Evolutionary conservation across 495 filamentous ascomycete species (phyloP).

Genomic region (Penicillium robsamsonii): DNA sequence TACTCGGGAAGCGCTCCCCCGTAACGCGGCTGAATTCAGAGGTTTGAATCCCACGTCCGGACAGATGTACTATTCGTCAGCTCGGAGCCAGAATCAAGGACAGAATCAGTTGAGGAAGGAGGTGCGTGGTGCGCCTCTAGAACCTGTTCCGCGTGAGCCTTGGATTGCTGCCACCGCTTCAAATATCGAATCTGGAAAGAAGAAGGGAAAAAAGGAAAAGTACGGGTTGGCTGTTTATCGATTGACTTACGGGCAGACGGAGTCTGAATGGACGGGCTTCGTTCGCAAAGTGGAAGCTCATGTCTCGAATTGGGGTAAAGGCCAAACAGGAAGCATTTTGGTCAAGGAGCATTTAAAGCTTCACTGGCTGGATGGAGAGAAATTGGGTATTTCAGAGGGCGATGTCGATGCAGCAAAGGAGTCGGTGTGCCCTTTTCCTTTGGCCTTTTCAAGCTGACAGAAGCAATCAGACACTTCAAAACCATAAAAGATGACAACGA

Average conservation of each 20-base stretch:
- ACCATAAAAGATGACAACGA: background rate
- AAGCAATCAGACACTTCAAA: conserved; percentile 19
- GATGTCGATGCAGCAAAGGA: conserved; percentile 31
- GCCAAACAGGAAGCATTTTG: conserved; percentile 25
- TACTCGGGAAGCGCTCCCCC: background rate
- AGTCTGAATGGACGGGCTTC: conserved; percentile 29
- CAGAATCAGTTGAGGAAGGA: conserved; percentile 20
- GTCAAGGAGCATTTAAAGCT: conserved; percentile 29
- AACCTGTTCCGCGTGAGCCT: conserved; percentile 20
- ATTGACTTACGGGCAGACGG: conserved; percentile 26
- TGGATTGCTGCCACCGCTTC: conserved; percentile 14
- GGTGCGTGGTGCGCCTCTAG: conserved; percentile 17
- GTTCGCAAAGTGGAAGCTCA: conserved; percentile 25
- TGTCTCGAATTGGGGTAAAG: conserved; percentile 29
- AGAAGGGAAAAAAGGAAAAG: background rate
- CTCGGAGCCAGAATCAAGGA: conserved; percentile 13
- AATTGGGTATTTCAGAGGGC: conserved; percentile 24
- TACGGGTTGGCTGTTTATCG: conserved; percentile 34
- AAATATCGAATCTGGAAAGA: background rate
- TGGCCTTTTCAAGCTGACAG: background rate
- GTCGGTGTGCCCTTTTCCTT: conserved; percentile 13
- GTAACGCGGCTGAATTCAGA: background rate
- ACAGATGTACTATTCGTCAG: conserved; percentile 7
- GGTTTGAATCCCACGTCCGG: background rate
- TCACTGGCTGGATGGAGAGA: conserved; percentile 36